Evolutionary conservation across 73 alveolate species (phyloP), one percentile per base, ranked within the genome.

Genomic region (Effrenium voratum): DNA sequence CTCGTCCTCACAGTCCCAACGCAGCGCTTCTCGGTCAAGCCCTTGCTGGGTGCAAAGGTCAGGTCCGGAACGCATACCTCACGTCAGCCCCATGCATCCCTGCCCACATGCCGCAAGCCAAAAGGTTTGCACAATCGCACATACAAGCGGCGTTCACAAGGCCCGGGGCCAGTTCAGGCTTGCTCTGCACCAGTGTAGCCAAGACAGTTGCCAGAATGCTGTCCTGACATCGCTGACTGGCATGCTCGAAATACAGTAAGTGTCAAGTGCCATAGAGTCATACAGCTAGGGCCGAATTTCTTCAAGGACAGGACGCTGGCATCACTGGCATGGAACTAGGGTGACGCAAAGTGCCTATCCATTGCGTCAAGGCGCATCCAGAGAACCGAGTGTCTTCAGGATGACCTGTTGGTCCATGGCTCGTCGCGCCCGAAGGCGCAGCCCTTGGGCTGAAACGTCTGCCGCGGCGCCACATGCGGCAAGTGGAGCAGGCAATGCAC

Each of bases 11-110:
- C 79, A 41, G 86, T 66, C 55, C 97, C 97, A 34, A 90, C 68
- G 76, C 97, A 90, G 88, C 97, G 97, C 97, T 90, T 90, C 97
- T 90, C 97, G 22, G 97, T 90, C 75, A 90, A 55, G 88, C 77
- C 80, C 88, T 90, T 90, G 97, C 97, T 90, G 2, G 97, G 97
- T 1, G 97, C 97, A 55, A 90, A 90, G 97, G 97, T 90, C 97
- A 90, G 47, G 87, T 90, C 97, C 40, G 97, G 97, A 46, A 90
- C 97, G 83, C 97, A 90, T 10, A 90, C 97, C 97, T 90, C 49
- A 26, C 76, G 41, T n/a, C n/a, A n/a, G n/a, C n/a, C n/a, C n/a
- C n/a, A n/a, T n/a, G n/a, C n/a, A n/a, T n/a, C n/a, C n/a, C n/a
- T n/a, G n/a, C n/a, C n/a, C n/a, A n/a, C n/a, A n/a, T n/a, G n/a